A percentile compares a stretch with the other conserved stretches of the same genome.
Evolutionary conservation across 345 rosid genomes (phyloP).

Genomic region (Laguncularia racemosa): DNA sequence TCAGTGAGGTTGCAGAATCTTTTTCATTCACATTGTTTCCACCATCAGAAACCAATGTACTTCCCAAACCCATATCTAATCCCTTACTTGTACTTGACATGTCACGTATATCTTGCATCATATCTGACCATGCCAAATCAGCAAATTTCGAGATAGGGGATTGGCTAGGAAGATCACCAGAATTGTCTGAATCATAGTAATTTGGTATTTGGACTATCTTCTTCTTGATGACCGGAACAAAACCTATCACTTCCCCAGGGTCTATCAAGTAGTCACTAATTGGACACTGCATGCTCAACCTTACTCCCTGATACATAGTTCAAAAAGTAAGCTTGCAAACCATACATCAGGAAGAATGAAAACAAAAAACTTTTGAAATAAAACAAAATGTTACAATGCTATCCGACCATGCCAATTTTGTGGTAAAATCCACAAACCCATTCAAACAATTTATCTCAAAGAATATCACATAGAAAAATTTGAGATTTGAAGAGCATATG

Average conservation of each 20-base stretch:
- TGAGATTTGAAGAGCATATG: no score
- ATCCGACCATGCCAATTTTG: no score
- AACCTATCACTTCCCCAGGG: slow-evolving; percentile 54
- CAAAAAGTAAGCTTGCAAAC: background rate
- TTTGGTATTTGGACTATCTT: slow-evolving; percentile 22
- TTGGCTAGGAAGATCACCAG: slow-evolving; percentile 12
- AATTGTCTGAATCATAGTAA: slow-evolving; percentile 25
- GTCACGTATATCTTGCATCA: slow-evolving; percentile 40
- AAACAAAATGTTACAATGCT: no score
- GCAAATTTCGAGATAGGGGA: slow-evolving; percentile 34
- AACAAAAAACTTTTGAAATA: background rate
- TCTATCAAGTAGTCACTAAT: slow-evolving; percentile 23
- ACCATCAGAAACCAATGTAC: slow-evolving; percentile 8
- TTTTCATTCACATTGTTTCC: slow-evolving; percentile 9
- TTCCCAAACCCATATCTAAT: background rate
- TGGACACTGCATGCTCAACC: slow-evolving; percentile 35
- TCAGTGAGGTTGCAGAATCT: slow-evolving; percentile 9
- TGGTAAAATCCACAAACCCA: no score
- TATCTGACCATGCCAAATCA: slow-evolving; percentile 48
- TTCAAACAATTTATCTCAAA: no score
- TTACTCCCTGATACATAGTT: slow-evolving; percentile 44
- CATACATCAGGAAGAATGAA: background rate
- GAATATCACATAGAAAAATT: no score
- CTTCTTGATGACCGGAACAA: slow-evolving; percentile 67
- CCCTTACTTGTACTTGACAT: slow-evolving; percentile 8